A percentile compares a stretch with the other conserved stretches of the same genome.
Evolutionary conservation across 257 asterid genomes (phyloP).

Genomic region (Striga asiatica): DNA sequence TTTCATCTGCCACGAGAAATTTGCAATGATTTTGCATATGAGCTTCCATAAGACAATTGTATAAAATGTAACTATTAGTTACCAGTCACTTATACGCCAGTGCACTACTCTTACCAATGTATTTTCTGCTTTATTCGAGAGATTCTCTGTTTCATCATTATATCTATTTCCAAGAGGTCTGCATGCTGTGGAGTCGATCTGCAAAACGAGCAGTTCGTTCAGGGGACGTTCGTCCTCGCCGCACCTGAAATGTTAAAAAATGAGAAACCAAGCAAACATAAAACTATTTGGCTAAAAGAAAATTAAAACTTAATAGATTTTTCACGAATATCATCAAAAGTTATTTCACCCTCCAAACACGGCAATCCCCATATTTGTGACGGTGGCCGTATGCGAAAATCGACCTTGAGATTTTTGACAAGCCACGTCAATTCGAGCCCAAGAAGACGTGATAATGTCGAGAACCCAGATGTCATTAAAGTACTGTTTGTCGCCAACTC

Average conservation of each 20-base stretch:
- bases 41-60: neutral
- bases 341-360: slow-evolving; percentile 73
- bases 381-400: slow-evolving; percentile 79
- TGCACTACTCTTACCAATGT: slow-evolving; percentile 24
- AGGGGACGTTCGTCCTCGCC: slow-evolving; percentile 94
- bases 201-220: slow-evolving; percentile 65
- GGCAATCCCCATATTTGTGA: slow-evolving; percentile 47
- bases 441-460: slow-evolving; percentile 42
- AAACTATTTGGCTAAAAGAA: neutral
- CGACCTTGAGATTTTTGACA: slow-evolving; percentile 63
- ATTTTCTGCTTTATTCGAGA: slow-evolving; percentile 24
- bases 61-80: neutral
- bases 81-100: too few species aligned
- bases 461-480: slow-evolving; percentile 80
- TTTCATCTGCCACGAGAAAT: slow-evolving; percentile 20
- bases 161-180: slow-evolving; percentile 21
- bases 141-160: slow-evolving; percentile 29
- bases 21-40: neutral
- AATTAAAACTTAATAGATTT: neutral
- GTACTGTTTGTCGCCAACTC: slow-evolving; percentile 80
- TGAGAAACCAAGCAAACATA: neutral
- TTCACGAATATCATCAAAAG: neutral
- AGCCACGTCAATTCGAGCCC: slow-evolving; percentile 52
- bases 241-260: slow-evolving; percentile 38
- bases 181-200: slow-evolving; percentile 27